Evolutionary conservation across 129 eudicot species (phyloP), one percentile per base, ranked within the genome.

Genomic region (Helichrysum umbraculigerum): DNA sequence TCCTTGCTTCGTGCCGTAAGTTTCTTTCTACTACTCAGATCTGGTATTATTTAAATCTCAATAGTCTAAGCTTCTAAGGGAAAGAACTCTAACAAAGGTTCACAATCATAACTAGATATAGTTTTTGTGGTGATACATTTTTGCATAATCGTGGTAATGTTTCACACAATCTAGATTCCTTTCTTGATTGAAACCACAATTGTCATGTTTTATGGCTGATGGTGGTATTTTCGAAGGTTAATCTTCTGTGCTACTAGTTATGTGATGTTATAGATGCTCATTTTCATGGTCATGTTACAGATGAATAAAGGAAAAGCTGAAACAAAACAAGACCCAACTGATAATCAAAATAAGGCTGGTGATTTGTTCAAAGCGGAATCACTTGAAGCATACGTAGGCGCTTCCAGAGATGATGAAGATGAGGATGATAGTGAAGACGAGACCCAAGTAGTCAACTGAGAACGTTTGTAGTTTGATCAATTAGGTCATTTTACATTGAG

Each of bases 221-320:
- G 32, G 44, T 20, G 47, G 20, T 42, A 39, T 20, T 37, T 39
- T 12, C 0, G 12, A 42, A 42, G 62, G 59, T 58, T 59, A 54
- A 54, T 52, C 54, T 54, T 54, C 56, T 72, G n/a, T 34, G 12
- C 47, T 47, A 47, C n/a, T 47, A 12, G 17, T 47, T 47, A 47
- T 11, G n/a, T 47, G 54, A 47, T 47, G 54, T 47, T 47, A 47
- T 20, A 42, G 28, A 54, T 67, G 65, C 42, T 75, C 15, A 67
- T 66, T 61, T 32, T 71, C 6, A 10, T 73, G 64, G 16, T 61
- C 30, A 47, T 79, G 41, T 44, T 35, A 85, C 94, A 95, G 99
- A 95, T 95, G 96, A 89, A 91, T 81, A 95, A 95, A 88, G 99
- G 87, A 76, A 95, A 91, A 75, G 28, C 96, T 71, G 77, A 82